A percentile compares a stretch with the other conserved stretches of the same genome.
These are phyloP conservation scores for Sporothrix phasma DNA, from an alignment of 2,329 filamentous ascomycete species.

Conservation along the genomic window DNA sequence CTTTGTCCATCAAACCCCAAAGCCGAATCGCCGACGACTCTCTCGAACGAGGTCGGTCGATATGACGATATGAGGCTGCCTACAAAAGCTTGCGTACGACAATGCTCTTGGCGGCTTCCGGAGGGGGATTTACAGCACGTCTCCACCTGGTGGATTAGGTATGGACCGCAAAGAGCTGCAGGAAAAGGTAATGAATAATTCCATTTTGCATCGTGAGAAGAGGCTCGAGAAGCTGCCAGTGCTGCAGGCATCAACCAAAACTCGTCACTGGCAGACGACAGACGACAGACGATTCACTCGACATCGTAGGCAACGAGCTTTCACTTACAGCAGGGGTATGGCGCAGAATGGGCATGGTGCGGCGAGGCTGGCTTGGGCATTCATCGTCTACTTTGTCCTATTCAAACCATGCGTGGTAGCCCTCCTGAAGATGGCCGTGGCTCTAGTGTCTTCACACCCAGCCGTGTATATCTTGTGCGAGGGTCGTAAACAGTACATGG, in stretches of 20 bases:
- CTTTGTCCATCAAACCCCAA: too few relatives aligned
- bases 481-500: background rate
- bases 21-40: too few relatives aligned
- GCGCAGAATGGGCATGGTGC: background rate
- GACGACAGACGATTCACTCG: background rate
- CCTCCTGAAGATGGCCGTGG: background rate
- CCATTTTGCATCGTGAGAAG: too few relatives aligned
- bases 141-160: background rate
- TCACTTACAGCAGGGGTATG: background rate
- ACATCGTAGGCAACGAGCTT: background rate
- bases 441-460: background rate
- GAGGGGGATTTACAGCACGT: background rate
- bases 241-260: too few relatives aligned
- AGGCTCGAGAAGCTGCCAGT: too few relatives aligned
- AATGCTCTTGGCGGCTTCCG: background rate
- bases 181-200: too few relatives aligned
- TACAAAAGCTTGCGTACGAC: constrained; percentile 2
- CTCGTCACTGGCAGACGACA: background rate
- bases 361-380: background rate
- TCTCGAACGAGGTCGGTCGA: too few relatives aligned
- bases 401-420: background rate
- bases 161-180: too few relatives aligned
- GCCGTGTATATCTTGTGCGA: background rate
- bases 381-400: background rate
- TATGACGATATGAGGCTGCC: background rate